A percentile compares a stretch with the other conserved stretches of the same genome.
These are phyloP conservation scores for Puccinellia tenuiflora DNA, from an alignment of 176 grass and related monocot genomes.

Conservation along the genomic window DNA sequence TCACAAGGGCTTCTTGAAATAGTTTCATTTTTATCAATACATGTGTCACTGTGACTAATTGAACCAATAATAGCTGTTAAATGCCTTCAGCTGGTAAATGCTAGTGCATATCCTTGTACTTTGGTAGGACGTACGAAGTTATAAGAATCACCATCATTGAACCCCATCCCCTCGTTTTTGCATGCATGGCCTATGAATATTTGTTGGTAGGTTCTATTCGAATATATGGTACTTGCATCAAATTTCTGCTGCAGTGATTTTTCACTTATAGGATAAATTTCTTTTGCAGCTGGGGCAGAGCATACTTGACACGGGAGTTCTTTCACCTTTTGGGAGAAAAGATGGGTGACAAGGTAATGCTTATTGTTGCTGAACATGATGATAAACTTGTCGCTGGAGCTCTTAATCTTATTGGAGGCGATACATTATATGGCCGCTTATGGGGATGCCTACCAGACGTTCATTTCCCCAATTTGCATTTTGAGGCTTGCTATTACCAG, in stretches of 20 bases:
- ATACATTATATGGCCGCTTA: slow-evolving; percentile 84
- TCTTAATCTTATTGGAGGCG: slow-evolving; percentile 92
- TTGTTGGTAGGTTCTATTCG: background rate
- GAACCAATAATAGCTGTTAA: slow-evolving; percentile 1
- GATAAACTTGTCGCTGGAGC: slow-evolving; percentile 68
- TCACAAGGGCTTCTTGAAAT: background rate
- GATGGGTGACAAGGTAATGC: slow-evolving; percentile 72
- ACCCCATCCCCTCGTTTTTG: too few relatives aligned
- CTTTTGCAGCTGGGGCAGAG: slow-evolving; percentile 74
- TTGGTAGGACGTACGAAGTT: too few relatives aligned
- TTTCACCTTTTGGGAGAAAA: slow-evolving; percentile 87
- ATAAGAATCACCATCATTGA: too few relatives aligned
- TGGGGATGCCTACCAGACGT: slow-evolving; percentile 87
- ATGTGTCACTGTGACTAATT: background rate
- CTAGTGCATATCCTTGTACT: background rate
- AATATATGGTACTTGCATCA: background rate
- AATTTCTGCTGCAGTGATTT: background rate
- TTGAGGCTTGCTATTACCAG: slow-evolving; percentile 99
- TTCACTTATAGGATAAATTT: slow-evolving; percentile 14
- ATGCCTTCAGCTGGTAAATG: background rate
- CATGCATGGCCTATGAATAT: background rate
- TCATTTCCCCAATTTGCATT: slow-evolving; percentile 93
- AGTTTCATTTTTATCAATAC: slow-evolving; percentile 9
- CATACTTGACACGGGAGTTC: slow-evolving; percentile 83
- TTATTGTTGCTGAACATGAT: slow-evolving; percentile 79